phyloP scores from a whole-genome alignment of 345 rosid species.

The Adansonia digitata region DNA sequence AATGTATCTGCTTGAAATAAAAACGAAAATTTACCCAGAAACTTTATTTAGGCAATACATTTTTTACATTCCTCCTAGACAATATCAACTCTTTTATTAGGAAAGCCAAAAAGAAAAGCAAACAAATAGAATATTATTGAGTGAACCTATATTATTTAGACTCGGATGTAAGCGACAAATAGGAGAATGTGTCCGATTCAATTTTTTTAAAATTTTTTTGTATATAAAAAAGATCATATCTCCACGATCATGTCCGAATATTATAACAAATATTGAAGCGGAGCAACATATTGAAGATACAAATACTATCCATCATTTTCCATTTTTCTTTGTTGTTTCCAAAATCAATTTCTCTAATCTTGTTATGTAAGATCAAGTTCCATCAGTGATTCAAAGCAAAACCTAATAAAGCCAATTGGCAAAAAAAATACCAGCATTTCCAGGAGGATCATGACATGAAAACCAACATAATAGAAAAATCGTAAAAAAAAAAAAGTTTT shows the following conservation, averaged over 20 bases:
- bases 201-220: too few relatives aligned
- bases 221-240: too few relatives aligned
- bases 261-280: too few relatives aligned
- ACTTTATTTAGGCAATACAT: not conserved
- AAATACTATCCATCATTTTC: not conserved
- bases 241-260: too few relatives aligned
- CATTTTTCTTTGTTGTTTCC: not conserved
- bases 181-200: too few relatives aligned
- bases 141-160: too few relatives aligned
- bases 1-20: conserved; percentile 1
- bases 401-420: not conserved
- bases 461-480: not conserved
- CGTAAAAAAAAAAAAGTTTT: too few relatives aligned
- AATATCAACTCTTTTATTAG: not conserved
- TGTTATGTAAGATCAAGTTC: not conserved
- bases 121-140: too few relatives aligned
- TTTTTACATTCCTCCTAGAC: not conserved
- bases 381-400: not conserved
- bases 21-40: not conserved
- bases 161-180: too few relatives aligned
- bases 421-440: not conserved
- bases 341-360: not conserved
- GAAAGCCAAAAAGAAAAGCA: not conserved
- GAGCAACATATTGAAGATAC: not conserved
- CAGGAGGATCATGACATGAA: not conserved